These are phyloP conservation scores for Clitopilus passeckerianus DNA, from an alignment of 768 basidiomycete species.

Conservation along the genomic window DNA sequence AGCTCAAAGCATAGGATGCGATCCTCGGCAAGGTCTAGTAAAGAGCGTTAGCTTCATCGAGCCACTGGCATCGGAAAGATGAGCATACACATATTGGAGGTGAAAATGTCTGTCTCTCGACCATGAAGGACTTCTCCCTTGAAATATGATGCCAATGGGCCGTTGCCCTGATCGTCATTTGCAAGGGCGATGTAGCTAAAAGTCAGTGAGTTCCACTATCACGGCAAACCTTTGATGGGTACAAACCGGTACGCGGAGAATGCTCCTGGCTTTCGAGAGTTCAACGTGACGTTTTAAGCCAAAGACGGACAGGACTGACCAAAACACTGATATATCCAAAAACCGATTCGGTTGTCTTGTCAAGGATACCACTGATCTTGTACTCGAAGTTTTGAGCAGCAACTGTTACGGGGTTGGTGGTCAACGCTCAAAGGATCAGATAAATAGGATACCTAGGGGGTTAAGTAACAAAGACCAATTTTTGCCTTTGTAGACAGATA, in stretches of 20 bases:
- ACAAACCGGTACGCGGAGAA: slow-evolving; percentile 82
- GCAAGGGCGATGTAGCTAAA: slow-evolving; percentile 79
- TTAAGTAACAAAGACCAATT: slow-evolving; percentile 80
- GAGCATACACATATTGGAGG: slow-evolving; percentile 88
- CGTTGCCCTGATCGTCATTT: slow-evolving; percentile 76
- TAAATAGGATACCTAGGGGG: slow-evolving; percentile 54
- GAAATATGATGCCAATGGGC: slow-evolving; percentile 95
- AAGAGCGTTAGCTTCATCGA: slow-evolving; percentile 5
- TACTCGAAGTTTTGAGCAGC: slow-evolving; percentile 97
- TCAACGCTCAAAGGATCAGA: neutral
- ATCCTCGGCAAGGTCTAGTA: slow-evolving; percentile 84
- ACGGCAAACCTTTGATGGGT: neutral
- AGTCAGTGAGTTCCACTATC: slow-evolving; percentile 4
- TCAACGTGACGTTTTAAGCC: neutral
- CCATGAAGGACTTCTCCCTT: slow-evolving; percentile 89
- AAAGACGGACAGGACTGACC: slow-evolving; percentile 32
- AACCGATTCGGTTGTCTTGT: slow-evolving; percentile 83
- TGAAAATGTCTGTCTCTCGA: slow-evolving; percentile 86
- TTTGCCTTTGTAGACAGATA: slow-evolving; percentile 88
- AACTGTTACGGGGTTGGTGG: slow-evolving; percentile 33
- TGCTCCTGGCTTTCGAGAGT: slow-evolving; percentile 67
- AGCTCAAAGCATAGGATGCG: slow-evolving; percentile 82
- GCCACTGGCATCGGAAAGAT: neutral
- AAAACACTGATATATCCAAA: slow-evolving; percentile 97
- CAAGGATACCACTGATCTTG: slow-evolving; percentile 86